Evolutionary conservation across 129 eudicot genomes (phyloP), one percentile per base, ranked within the genome.

Genomic region (Escallonia herrerae): DNA sequence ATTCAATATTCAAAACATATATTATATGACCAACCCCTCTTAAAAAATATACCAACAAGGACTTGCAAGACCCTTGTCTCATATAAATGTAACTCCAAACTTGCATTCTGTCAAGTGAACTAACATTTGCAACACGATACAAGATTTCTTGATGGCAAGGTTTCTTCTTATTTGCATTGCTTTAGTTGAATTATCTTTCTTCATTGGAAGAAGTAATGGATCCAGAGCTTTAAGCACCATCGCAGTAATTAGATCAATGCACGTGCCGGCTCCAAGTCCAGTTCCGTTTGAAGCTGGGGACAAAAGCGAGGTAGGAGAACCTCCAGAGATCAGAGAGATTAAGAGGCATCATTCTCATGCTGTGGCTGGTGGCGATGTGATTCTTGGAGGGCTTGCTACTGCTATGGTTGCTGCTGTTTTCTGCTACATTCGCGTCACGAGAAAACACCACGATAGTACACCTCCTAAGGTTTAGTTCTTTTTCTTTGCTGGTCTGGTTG

Each of bases 331-430:
- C 71, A 42, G 75, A 43, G 45, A 56, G 43, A 60, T 78, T 40
- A 49, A 70, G 52, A 51, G 71, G 63, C 85, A 78, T 67, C 80
- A 68, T 58, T 57, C 68, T 37, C 69, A 55, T 45, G 71, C 84
- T 2, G 67, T 56, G 6, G 81, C 81, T 14, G 89, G 79, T 37
- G 86, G 78, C 5, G 94, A 82, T 72, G 77, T 80, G 40, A 86
- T 86, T 33, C 64, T 82, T 9, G 86, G 86, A 38, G 94, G 84
- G 48, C 80, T 82, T 57, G 80, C 83, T 5, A 74, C 64, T 67
- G 89, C 80, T 54, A 56, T 73, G 15, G 72, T 77, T 43, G 83
- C 81, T 58, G 81, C 72, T 64, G 46, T 86, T 62, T 40, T 77
- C 5, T 72, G 83, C 65, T 82, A 86, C 71, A 74, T 79, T 51